Percentiles rank a stretch among this genome's conserved stretches.
Evolutionary conservation across 2,329 filamentous ascomycete species (phyloP).

Genomic region (Pseudodiploospora longispora): DNA sequence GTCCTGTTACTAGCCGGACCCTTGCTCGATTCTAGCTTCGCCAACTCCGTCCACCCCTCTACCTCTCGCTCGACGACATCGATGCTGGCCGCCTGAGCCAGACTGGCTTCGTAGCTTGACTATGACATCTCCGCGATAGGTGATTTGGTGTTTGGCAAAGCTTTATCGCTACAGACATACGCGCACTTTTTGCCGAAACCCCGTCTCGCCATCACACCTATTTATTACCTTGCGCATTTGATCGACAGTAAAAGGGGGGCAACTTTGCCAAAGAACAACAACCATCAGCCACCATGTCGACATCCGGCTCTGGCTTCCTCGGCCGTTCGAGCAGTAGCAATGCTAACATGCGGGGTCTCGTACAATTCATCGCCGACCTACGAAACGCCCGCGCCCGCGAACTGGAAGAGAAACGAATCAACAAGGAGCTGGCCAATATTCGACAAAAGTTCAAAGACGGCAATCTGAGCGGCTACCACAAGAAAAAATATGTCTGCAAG

Average conservation of each 20-base stretch:
- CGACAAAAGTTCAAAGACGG: conserved; percentile 97
- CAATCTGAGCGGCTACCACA: conserved; percentile 90
- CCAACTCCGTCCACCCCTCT: no score
- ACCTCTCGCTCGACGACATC: conserved; percentile 9
- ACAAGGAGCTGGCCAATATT: conserved; percentile 98
- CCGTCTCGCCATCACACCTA: no score
- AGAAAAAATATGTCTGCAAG: conserved; percentile 99
- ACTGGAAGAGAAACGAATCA: conserved; percentile 97
- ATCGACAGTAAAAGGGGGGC: neutral
- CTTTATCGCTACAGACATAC: conserved; percentile 1
- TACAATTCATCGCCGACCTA: conserved; percentile 96
- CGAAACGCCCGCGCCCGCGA: conserved; percentile 91
- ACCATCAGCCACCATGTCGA: conserved; percentile 39
- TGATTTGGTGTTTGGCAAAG: conserved; percentile 13
- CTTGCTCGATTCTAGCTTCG: no score
- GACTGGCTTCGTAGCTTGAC: conserved; percentile 16
- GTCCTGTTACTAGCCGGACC: no score
- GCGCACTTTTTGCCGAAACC: no score
- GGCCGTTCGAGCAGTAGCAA: conserved; percentile 58
- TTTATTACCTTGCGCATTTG: neutral
- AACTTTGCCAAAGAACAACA: neutral
- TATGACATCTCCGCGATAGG: conserved; percentile 25
- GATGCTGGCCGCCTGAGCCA: conserved; percentile 20
- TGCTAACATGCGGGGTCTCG: conserved; percentile 71
- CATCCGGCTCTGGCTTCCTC: conserved; percentile 52